Percentiles rank a stretch among this genome's conserved stretches.
phyloP scores from a whole-genome alignment of 768 basidiomycete genomes.

The Suillus sp. region DNA sequence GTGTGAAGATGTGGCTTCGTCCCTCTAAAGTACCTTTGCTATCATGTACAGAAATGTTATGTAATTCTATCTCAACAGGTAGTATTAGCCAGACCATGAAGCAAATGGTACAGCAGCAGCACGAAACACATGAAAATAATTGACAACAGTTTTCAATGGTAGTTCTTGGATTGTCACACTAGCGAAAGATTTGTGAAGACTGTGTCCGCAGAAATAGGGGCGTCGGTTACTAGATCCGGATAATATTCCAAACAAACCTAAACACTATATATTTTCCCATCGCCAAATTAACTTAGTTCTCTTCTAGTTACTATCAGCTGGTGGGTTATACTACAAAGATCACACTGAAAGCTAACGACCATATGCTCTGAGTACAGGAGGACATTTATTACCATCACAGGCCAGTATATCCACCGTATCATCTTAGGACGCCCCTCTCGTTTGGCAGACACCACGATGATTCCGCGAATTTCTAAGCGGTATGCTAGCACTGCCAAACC shows the following conservation, averaged over 20 bases:
- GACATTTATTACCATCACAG: background rate
- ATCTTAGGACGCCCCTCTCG: background rate
- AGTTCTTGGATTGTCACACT: too few species aligned
- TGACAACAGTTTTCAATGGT: too few species aligned
- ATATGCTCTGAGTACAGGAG: background rate
- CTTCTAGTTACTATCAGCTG: background rate
- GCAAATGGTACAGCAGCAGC: too few species aligned
- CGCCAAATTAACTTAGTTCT: background rate
- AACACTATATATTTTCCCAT: background rate
- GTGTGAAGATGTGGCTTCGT: background rate
- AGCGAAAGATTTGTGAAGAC: too few species aligned
- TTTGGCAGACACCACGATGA: constrained; percentile 4
- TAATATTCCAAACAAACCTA: background rate
- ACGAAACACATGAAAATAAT: too few species aligned
- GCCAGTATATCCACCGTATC: background rate
- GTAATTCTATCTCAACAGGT: too few species aligned
- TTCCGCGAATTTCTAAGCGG: constrained; percentile 12
- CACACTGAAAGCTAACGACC: background rate
- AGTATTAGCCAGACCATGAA: too few species aligned
- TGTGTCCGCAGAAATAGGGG: background rate
- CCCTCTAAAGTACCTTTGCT: too few species aligned
- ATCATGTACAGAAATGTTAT: too few species aligned
- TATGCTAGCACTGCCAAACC: constrained; percentile 11
- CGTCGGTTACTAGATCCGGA: background rate
- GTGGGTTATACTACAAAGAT: background rate